phyloP scores from a whole-genome alignment of 352 stramenopile species.

The Phytophthora pluvialis region DNA sequence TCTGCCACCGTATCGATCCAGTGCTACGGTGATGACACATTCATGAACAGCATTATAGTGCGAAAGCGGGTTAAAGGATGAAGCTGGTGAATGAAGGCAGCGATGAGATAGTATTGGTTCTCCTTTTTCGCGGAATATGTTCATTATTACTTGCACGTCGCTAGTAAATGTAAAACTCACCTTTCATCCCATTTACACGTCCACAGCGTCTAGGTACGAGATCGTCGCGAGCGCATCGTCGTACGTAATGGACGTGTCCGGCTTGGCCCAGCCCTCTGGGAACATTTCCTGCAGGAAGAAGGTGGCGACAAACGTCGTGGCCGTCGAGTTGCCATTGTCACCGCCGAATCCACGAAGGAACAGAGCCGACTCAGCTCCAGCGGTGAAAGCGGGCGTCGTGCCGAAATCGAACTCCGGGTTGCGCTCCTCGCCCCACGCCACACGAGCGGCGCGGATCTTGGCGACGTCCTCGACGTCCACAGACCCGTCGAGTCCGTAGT shows the following conservation, averaged over 20 bases:
- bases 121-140: neutral
- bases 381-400: constrained; percentile 25
- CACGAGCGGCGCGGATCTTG: constrained; percentile 14
- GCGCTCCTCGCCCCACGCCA: constrained; percentile 20
- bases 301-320: constrained; percentile 20
- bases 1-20: too few species aligned
- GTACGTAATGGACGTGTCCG: constrained; percentile 24
- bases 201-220: constrained; percentile 21
- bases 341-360: constrained; percentile 27
- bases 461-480: constrained; percentile 24
- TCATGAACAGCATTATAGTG: too few species aligned
- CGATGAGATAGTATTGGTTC: too few species aligned
- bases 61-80: too few species aligned
- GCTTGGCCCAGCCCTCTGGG: constrained; percentile 31
- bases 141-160: too few species aligned
- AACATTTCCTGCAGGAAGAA: constrained; percentile 39
- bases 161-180: too few species aligned
- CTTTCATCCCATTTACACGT: constrained; percentile 9
- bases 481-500: constrained; percentile 24
- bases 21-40: too few species aligned
- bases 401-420: constrained; percentile 30
- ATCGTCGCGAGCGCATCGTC: constrained; percentile 22
- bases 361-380: constrained; percentile 21
- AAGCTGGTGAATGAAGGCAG: too few species aligned
- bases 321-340: constrained; percentile 23